Conservation (phyloP, 2,329 filamentous ascomycete species). For the Colletotrichum cordylinicola region DNA sequence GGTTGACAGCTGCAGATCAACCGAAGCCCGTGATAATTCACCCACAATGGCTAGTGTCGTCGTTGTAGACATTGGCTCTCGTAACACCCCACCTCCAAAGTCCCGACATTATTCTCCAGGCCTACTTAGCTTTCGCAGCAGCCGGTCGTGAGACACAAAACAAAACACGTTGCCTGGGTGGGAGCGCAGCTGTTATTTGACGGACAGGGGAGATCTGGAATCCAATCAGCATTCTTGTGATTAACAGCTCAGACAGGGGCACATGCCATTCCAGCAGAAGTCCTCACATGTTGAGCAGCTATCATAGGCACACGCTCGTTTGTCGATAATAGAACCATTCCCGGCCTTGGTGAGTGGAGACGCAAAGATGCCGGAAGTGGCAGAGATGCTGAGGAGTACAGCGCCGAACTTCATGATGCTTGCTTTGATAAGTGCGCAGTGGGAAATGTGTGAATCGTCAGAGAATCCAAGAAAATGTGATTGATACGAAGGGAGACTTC, state of each 20-base stretch:
- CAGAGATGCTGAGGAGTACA: background rate
- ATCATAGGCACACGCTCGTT: background rate
- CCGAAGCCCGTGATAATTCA: too few species aligned
- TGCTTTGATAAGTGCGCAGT: background rate
- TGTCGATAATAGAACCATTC: background rate
- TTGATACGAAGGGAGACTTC: accelerated
- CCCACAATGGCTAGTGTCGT: too few species aligned
- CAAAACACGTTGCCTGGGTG: background rate
- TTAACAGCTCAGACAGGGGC: background rate
- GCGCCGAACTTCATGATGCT: background rate
- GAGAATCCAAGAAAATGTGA: background rate
- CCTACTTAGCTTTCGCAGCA: background rate
- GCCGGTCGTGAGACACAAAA: background rate
- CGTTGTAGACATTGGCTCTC: too few species aligned
- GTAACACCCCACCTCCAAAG: background rate
- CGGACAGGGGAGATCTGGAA: background rate
- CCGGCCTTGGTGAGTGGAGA: background rate
- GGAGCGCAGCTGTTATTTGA: background rate
- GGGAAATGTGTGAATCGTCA: accelerated
- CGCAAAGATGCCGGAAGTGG: background rate
- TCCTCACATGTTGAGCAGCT: background rate
- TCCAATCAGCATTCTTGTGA: background rate
- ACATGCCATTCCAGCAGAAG: background rate
- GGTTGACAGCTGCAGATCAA: too few species aligned
- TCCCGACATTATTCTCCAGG: background rate